A percentile compares a stretch with the other conserved stretches of the same genome.
Conservation (phyloP, 2,329 filamentous ascomycete genomes). For the Massarina eburnea region DNA sequence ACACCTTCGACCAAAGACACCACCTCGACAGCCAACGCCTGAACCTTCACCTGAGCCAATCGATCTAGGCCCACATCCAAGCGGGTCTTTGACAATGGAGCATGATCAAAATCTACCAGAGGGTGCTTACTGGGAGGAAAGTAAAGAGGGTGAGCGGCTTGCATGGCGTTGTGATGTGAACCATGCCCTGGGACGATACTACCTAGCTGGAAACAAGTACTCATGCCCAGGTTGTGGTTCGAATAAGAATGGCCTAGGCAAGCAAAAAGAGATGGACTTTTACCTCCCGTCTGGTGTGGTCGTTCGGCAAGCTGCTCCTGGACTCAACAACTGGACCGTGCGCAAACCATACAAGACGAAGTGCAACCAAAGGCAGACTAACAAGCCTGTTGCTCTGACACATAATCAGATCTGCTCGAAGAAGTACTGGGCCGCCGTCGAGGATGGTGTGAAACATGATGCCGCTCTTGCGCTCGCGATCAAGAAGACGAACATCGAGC, state of each 20-base stretch:
- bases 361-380: background rate
- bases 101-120: constrained; percentile 25
- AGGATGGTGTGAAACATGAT: constrained; percentile 7
- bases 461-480: constrained; percentile 20
- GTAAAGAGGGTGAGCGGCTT: constrained; percentile 10
- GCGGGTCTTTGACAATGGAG: constrained; percentile 29
- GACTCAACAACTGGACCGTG: constrained; percentile 17
- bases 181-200: constrained; percentile 34
- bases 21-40: constrained; percentile 11
- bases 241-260: constrained; percentile 12
- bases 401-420: constrained; percentile 28
- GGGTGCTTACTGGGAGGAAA: constrained; percentile 16
- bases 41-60: constrained; percentile 14
- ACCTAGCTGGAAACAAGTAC: constrained; percentile 26
- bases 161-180: constrained; percentile 33
- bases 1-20: constrained; percentile 13
- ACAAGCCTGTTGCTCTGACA: background rate
- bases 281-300: constrained; percentile 20
- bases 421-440: constrained; percentile 21
- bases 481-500: constrained; percentile 3
- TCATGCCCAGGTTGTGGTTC: constrained; percentile 27
- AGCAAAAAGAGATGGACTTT: constrained; percentile 25
- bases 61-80: constrained; percentile 25
- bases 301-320: constrained; percentile 20
- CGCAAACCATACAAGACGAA: constrained; percentile 19